These are phyloP conservation scores for Talaromyces sp. DNA, from an alignment of 2,329 filamentous ascomycete species.

Conservation along the genomic window DNA sequence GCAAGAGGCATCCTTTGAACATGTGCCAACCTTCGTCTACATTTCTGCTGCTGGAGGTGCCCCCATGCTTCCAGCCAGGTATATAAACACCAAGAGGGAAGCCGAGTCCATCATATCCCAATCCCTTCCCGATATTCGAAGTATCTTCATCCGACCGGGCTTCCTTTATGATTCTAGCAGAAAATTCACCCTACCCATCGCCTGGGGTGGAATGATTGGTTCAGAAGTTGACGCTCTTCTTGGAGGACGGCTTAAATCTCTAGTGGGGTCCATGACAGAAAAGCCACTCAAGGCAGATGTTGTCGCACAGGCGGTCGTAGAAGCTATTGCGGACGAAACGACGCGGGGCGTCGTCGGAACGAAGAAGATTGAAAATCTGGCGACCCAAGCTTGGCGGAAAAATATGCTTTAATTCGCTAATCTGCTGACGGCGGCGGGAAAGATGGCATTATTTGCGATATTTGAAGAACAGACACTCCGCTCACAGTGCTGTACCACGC, in stretches of 20 bases:
- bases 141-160: conserved; percentile 76
- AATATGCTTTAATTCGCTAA: conserved; percentile 68
- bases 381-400: conserved; percentile 80
- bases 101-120: conserved; percentile 74
- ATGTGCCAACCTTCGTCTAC: conserved; percentile 72
- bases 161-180: conserved; percentile 87
- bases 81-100: conserved; percentile 87
- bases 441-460: background rate
- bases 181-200: conserved; percentile 78
- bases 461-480: conserved; percentile 14
- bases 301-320: conserved; percentile 85
- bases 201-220: conserved; percentile 70
- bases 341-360: conserved; percentile 75
- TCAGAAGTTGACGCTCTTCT: conserved; percentile 73
- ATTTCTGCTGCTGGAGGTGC: conserved; percentile 85
- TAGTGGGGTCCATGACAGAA: conserved; percentile 77
- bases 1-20: conserved; percentile 64
- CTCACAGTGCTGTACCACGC: conserved; percentile 80
- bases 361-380: conserved; percentile 75
- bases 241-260: conserved; percentile 70
- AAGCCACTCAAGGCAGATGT: conserved; percentile 85
- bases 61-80: conserved; percentile 77
- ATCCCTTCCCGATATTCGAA: conserved; percentile 71
- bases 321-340: conserved; percentile 72
- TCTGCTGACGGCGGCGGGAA: background rate